Evolutionary conservation across 257 asterid genomes (phyloP), one percentile per base, ranked within the genome.

Genomic region (Solanum commersonii): DNA sequence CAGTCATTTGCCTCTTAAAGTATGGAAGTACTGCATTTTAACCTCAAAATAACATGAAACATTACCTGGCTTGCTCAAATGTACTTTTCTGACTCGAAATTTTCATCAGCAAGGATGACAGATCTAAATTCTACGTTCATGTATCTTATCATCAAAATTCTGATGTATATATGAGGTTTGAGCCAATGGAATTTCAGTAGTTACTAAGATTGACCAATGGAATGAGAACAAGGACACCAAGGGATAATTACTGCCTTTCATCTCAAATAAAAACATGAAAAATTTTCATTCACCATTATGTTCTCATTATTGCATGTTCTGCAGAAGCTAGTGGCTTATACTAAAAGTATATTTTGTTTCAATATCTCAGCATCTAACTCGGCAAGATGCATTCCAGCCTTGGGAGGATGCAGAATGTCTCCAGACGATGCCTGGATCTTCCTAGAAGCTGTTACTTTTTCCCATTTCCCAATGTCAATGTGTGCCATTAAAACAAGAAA

Each of bases 391-490:
- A 14, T 90, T 90, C 84, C 59, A 34, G 87, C 88, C 92, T 86
- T 90, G 90, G 92, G 34, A 11, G 73, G 92, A 88, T 84, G 20
- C 56, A 40, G 34, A 29, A 49, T 90, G 91, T 81, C 90, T 77
- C 2, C 84, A 27, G 27, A n/a, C 79, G 49, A 31, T 25, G 86
- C 89, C 88, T 34, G 84, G 37, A 72, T 40, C 84, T 59, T 25
- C 31, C 34, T n/a, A 76, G 85, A 70, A 88, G 65, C 77, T 35
- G 35, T 81, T 49, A 5, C 60, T 49, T 16, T 49, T 49, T 87
- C 72, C 84, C 29, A 79, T 44, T 81, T 6, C 10, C 37, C 68
- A 44, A 15, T 44, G 31, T 27, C 65, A 27, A 27, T 15, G 1
- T 15, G 65, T 79, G 37, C n/a, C 84, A 27, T 79, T 8, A 44